Percentiles rank a stretch among this genome's conserved stretches.
These are phyloP conservation scores for Penicillium roqueforti DNA, from an alignment of 495 filamentous ascomycete species.

Conservation along the genomic window DNA sequence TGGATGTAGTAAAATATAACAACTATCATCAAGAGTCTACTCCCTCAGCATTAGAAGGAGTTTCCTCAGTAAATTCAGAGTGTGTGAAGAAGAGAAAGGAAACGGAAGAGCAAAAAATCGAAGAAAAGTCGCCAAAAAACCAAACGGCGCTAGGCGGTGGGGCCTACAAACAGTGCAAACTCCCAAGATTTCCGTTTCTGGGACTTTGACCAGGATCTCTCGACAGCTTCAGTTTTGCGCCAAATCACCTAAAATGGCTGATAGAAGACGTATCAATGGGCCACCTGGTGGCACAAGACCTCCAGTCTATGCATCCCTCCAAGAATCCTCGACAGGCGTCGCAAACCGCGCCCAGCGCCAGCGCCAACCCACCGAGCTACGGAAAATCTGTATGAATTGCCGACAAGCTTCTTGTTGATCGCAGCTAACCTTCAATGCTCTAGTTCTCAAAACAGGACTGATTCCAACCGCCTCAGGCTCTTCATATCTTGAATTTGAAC, in stretches of 20 bases:
- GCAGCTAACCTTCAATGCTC: slow-evolving; percentile 10
- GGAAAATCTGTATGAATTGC: slow-evolving; percentile 73
- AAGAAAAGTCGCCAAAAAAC: slow-evolving; percentile 24
- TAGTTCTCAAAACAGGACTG: slow-evolving; percentile 87
- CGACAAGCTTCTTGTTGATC: neutral
- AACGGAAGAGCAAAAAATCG: slow-evolving; percentile 28
- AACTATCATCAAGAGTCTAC: slow-evolving; percentile 1
- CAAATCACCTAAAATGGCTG: slow-evolving; percentile 56
- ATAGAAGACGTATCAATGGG: slow-evolving; percentile 88
- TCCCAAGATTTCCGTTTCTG: slow-evolving; percentile 38
- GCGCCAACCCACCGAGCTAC: slow-evolving; percentile 59
- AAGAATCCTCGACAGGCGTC: slow-evolving; percentile 35
- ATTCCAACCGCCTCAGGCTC: slow-evolving; percentile 93
- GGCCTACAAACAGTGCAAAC: slow-evolving; percentile 44
- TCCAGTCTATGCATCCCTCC: slow-evolving; percentile 58
- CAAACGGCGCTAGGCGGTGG: slow-evolving; percentile 17
- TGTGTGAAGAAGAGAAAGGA: slow-evolving; percentile 29
- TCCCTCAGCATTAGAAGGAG: slow-evolving; percentile 23
- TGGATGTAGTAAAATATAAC: neutral
- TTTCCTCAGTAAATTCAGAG: slow-evolving; percentile 9
- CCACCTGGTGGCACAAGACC: slow-evolving; percentile 72
- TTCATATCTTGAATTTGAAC: slow-evolving; percentile 84
- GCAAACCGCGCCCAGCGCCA: slow-evolving; percentile 45
- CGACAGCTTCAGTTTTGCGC: slow-evolving; percentile 5
- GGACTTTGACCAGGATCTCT: slow-evolving; percentile 16